phyloP scores from a whole-genome alignment of 73 alveolate species.

The Paramecium sonneborni region DNA sequence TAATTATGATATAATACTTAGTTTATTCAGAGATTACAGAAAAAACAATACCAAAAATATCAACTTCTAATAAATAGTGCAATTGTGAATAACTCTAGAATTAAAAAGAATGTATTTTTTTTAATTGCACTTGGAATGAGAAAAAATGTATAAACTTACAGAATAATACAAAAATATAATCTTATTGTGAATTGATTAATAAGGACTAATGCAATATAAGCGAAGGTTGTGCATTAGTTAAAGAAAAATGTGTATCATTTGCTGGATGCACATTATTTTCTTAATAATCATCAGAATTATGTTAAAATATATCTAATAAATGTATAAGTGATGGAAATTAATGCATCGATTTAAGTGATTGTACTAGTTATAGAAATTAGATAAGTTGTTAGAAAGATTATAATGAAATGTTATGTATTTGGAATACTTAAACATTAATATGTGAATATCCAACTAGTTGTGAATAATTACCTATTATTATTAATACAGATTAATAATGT shows the following conservation, averaged over 20 bases:
- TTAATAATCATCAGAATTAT: background rate
- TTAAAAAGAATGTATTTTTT: background rate
- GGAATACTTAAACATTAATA: background rate
- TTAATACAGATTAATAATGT: background rate
- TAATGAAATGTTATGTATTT: background rate
- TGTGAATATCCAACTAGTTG: background rate
- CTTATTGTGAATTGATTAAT: background rate
- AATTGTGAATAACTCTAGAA: background rate
- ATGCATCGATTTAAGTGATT: background rate
- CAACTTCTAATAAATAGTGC: background rate
- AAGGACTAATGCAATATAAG: background rate
- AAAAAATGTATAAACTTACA: background rate
- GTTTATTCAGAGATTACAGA: background rate
- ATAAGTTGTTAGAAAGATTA: background rate
- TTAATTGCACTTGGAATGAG: background rate
- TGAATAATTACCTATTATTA: background rate
- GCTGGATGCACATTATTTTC: background rate
- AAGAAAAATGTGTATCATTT: background rate
- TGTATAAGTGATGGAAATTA: background rate
- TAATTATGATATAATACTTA: background rate
- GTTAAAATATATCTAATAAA: background rate
- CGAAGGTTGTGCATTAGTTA: background rate
- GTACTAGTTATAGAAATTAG: background rate
- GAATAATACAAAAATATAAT: background rate
- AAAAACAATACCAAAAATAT: background rate